These are phyloP conservation scores for Saitozyma podzolica DNA, from an alignment of 768 basidiomycete genomes.

Conservation along the genomic window DNA sequence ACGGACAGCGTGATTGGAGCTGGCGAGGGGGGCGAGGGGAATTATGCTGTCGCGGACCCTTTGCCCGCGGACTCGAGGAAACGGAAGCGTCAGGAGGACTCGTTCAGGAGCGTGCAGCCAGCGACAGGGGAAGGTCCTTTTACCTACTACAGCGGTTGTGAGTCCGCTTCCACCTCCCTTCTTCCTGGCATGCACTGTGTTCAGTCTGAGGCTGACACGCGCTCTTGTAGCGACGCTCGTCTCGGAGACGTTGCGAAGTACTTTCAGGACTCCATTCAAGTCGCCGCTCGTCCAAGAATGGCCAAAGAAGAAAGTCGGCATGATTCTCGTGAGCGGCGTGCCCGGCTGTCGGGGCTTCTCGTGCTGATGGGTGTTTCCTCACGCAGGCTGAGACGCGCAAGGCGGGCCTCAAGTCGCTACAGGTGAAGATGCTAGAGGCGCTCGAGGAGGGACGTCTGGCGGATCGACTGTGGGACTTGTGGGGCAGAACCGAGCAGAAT, in stretches of 20 bases:
- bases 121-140: slow-evolving; percentile 25
- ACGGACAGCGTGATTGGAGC: background rate
- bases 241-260: background rate
- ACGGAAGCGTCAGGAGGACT: slow-evolving; percentile 22
- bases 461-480: slow-evolving; percentile 11
- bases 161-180: background rate
- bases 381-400: slow-evolving; percentile 1
- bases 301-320: background rate
- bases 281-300: background rate
- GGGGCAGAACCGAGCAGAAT: slow-evolving; percentile 2
- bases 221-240: slow-evolving; percentile 1
- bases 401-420: slow-evolving; percentile 7
- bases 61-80: slow-evolving; percentile 18
- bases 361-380: background rate
- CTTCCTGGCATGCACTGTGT: background rate
- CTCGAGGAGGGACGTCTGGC: background rate
- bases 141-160: slow-evolving; percentile 26
- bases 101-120: slow-evolving; percentile 23
- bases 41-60: slow-evolving; percentile 15
- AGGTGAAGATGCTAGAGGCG: slow-evolving; percentile 1
- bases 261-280: slow-evolving; percentile 20
- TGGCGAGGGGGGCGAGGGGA: slow-evolving; percentile 20
- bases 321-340: no score
- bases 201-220: background rate
- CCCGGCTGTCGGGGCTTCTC: no score